phyloP scores from a whole-genome alignment of 2,329 filamentous ascomycete genomes.

The Fusarium temperatum region DNA sequence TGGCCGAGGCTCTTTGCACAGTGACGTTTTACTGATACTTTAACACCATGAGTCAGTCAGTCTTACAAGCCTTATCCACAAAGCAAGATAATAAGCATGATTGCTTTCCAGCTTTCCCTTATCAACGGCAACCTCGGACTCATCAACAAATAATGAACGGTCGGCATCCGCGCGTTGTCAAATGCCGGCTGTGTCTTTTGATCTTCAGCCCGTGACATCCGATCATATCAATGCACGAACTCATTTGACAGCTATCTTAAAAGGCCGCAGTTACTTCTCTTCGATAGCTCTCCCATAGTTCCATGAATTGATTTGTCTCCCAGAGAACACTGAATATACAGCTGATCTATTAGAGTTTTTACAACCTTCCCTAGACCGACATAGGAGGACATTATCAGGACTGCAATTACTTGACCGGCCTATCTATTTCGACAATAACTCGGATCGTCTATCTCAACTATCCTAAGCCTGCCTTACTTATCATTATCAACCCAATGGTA shows the following conservation, averaged over 20 bases:
- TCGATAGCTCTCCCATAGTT: neutral
- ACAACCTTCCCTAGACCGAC: neutral
- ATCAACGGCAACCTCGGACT: constrained; percentile 35
- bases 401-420: neutral
- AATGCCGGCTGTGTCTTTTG: constrained; percentile 20
- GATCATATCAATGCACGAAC: constrained; percentile 17
- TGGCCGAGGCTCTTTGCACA: neutral
- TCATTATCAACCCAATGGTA: constrained; percentile 10
- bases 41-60: neutral
- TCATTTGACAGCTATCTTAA: constrained; percentile 15
- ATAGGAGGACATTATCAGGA: neutral
- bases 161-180: constrained; percentile 13
- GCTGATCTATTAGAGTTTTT: neutral
- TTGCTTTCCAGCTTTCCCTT: neutral
- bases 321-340: neutral
- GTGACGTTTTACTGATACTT: constrained; percentile 21
- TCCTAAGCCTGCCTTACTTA: neutral
- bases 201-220: constrained; percentile 34
- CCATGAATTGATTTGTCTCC: neutral
- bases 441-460: neutral
- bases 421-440: neutral
- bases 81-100: constrained; percentile 15
- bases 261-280: constrained; percentile 1
- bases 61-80: neutral
- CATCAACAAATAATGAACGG: neutral